Evolutionary conservation across 2,329 filamentous ascomycete genomes (phyloP), one percentile per base, ranked within the genome.

Genomic region (Talaromyces sp.): DNA sequence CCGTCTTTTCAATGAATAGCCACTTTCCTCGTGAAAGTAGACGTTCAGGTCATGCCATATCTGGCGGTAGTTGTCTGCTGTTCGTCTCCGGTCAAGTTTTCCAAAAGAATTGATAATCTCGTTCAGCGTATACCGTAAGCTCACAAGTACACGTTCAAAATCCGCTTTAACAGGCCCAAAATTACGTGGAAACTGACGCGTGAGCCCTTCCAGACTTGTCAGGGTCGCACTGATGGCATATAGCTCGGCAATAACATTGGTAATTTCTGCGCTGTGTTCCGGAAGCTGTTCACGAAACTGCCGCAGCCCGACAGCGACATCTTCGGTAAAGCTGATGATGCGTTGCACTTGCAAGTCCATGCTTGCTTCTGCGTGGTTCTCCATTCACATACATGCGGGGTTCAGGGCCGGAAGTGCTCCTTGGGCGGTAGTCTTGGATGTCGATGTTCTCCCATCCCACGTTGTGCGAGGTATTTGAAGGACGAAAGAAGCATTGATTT

Each of bases 171-270:
- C 81, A 51, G 74, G 72, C 53, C 72, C 69, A 67, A 80, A 77
- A 31, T 75, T 76, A 45, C 73, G 71, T 22, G 72, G 76, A 71
- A 80, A 78, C 17, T 72, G 76, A 31, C 76, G 75, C 34, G 83
- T 73, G 31, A 80, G 73, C 59, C 77, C 76, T 49, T 84, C 79
- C 45, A 88, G 74, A 49, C 76, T 76, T 54, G 81, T 80, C 27
- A 88, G 76, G 8, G 77, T 78, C 58, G 80, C 78, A 64, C 83
- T 84, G 72, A 88, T 83, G 61, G 79, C 79, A 71, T 84, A 86
- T 27, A 88, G 78, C 67, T 85, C 80, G 63, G 82, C 80, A 61
- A 88, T 83, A 31, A 84, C 74, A 36, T 78, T 78, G 27, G 84
- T 84, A 69, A 88, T 84, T 51, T 85, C 82, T 36, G 82, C 80